Evolutionary conservation across 2,329 filamentous ascomycete genomes (phyloP).

Genomic region (Trichoderma brevicompactum): DNA sequence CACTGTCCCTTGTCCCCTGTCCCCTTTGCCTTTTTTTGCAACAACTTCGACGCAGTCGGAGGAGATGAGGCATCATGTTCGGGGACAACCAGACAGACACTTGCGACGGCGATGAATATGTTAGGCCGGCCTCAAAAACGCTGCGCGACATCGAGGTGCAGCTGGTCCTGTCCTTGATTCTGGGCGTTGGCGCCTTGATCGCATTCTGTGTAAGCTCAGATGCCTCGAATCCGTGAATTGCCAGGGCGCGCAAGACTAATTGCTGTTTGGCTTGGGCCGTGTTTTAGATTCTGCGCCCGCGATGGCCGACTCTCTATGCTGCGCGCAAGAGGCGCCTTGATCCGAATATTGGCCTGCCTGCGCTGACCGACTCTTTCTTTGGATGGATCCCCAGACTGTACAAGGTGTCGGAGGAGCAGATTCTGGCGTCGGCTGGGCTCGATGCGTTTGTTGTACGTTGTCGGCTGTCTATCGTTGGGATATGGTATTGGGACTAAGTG

Average conservation of each 20-base stretch:
- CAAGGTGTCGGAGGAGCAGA: constrained; percentile 83
- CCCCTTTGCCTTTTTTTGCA: not conserved
- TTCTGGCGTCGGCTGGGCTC: constrained; percentile 85
- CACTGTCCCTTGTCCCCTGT: not conserved
- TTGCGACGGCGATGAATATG: constrained; percentile 35
- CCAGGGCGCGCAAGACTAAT: not conserved
- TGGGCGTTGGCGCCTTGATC: constrained; percentile 73
- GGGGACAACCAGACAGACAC: constrained; percentile 30
- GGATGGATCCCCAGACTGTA: constrained; percentile 92
- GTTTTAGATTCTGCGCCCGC: constrained; percentile 76
- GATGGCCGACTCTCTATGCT: constrained; percentile 90
- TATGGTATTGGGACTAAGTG: not conserved
- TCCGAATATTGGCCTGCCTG: constrained; percentile 65
- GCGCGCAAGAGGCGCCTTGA: constrained; percentile 79
- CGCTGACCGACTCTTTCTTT: constrained; percentile 81
- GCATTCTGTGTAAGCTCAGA: constrained; percentile 69
- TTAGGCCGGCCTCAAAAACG: constrained; percentile 36
- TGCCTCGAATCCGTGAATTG: not conserved
- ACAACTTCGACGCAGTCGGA: not conserved
- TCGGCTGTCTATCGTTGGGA: not conserved
- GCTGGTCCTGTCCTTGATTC: constrained; percentile 69
- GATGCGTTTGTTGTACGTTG: constrained; percentile 84
- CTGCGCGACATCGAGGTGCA: constrained; percentile 63
- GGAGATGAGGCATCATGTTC: constrained; percentile 29
- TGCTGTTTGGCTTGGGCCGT: constrained; percentile 7